phyloP scores from a whole-genome alignment of 2,329 filamentous ascomycete species.

The Fonsecaea nubica region DNA sequence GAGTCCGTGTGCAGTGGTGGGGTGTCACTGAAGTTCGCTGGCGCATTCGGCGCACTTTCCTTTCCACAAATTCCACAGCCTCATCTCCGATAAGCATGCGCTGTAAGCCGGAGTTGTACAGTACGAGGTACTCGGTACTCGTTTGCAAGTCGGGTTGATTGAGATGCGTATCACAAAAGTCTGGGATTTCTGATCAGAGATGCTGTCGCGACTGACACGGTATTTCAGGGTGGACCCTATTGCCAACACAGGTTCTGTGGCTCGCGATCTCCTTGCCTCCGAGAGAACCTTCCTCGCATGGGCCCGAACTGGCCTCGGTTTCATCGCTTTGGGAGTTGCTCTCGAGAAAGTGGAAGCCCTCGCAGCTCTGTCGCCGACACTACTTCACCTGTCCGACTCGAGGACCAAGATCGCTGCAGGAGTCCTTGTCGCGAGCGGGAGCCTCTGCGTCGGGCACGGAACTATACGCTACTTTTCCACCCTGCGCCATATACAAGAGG shows the following conservation, averaged over 20 bases:
- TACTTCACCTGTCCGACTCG: slow-evolving; percentile 28
- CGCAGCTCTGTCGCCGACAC: slow-evolving; percentile 29
- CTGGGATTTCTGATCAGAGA: slow-evolving; percentile 30
- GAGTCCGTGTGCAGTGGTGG: background rate
- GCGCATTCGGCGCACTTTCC: background rate
- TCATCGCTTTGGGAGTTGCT: slow-evolving; percentile 61
- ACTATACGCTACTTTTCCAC: slow-evolving; percentile 57
- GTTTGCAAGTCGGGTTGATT: too few relatives aligned
- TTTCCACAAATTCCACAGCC: background rate
- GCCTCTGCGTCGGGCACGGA: slow-evolving; percentile 56
- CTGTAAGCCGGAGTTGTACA: too few relatives aligned
- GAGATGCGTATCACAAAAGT: background rate
- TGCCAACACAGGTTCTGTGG: slow-evolving; percentile 58
- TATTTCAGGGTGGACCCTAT: slow-evolving; percentile 24
- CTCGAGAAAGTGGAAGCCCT: slow-evolving; percentile 50
- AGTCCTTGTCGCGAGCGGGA: slow-evolving; percentile 54
- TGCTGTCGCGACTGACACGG: slow-evolving; percentile 22
- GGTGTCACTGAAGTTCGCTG: background rate
- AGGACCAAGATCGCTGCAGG: slow-evolving; percentile 49
- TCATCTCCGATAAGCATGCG: background rate
- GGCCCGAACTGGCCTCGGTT: slow-evolving; percentile 60
- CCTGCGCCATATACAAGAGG: slow-evolving; percentile 51
- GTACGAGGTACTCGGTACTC: too few relatives aligned
- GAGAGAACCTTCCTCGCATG: slow-evolving; percentile 62
- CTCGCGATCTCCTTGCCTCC: slow-evolving; percentile 61